Conservation (phyloP, 192 early-diverging fungal species). For the Phlyctochytrium planicorne region DNA sequence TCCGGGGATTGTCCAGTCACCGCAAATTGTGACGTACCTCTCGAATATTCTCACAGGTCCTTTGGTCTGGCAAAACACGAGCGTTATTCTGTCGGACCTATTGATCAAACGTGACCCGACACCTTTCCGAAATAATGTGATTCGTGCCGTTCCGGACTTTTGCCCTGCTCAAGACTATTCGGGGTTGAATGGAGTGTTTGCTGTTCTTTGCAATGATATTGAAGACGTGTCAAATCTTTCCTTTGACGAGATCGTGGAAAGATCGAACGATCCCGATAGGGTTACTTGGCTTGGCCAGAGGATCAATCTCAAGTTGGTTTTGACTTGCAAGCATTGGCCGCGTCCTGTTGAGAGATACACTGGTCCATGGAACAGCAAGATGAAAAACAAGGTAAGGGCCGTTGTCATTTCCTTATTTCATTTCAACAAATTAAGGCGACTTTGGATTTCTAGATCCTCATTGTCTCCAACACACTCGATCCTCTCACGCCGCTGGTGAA, state of each 20-base stretch:
- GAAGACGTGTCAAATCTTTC: not conserved
- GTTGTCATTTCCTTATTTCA: not conserved
- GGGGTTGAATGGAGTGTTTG: not conserved
- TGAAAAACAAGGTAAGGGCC: constrained; percentile 21
- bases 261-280: not conserved
- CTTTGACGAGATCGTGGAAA: not conserved
- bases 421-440: no score
- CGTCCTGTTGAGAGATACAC: constrained; percentile 32
- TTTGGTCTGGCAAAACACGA: constrained; percentile 8
- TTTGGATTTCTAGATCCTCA: constrained; percentile 29
- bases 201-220: constrained; percentile 14
- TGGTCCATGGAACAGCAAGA: constrained; percentile 44
- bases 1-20: not conserved
- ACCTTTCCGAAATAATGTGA: not conserved
- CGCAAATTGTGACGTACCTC: constrained; percentile 13
- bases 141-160: not conserved
- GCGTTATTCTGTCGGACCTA: constrained; percentile 2
- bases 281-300: not conserved
- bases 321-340: constrained; percentile 34
- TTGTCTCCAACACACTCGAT: constrained; percentile 43
- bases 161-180: not conserved
- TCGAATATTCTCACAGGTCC: no score
- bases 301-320: not conserved
- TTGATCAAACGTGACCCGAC: not conserved
- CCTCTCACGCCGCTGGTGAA: constrained; percentile 46